Conservation (phyloP, 2,329 filamentous ascomycete species). For the Stachybotrys echinatus region DNA sequence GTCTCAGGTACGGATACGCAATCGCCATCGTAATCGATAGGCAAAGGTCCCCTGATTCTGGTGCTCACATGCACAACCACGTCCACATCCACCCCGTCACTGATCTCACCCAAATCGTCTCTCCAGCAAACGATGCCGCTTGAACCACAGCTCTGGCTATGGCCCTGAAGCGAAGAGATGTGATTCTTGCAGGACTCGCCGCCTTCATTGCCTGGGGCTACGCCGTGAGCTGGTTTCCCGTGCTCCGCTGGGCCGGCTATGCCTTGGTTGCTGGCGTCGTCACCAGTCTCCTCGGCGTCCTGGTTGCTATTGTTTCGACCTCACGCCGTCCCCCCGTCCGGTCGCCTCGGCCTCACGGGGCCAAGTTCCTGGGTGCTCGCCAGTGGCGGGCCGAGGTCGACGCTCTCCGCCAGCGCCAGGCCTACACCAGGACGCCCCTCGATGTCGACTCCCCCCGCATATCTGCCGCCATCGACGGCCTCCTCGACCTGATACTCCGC, state of each 20-base stretch:
- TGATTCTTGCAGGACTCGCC: slow-evolving; percentile 61
- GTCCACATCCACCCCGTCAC: not conserved
- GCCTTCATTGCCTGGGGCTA: slow-evolving; percentile 86
- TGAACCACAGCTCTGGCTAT: slow-evolving; percentile 36
- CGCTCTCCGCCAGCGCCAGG: slow-evolving; percentile 58
- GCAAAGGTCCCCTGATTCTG: not conserved
- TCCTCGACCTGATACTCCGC: slow-evolving; percentile 70
- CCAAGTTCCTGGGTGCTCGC: slow-evolving; percentile 55
- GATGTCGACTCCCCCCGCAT: slow-evolving; percentile 72
- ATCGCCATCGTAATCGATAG: not conserved
- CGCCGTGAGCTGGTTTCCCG: slow-evolving; percentile 74
- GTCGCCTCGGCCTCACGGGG: slow-evolving; percentile 35
- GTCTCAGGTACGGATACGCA: no score
- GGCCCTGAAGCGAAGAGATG: slow-evolving; percentile 71
- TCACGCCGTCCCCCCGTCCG: slow-evolving; percentile 44
- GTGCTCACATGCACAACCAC: not conserved
- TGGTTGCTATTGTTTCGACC: slow-evolving; percentile 49
- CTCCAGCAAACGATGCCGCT: slow-evolving; percentile 22
- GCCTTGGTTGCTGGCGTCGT: slow-evolving; percentile 70
- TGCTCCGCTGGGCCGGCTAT: slow-evolving; percentile 78
- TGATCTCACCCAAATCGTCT: not conserved
- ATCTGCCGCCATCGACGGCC: slow-evolving; percentile 71
- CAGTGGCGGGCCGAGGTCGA: slow-evolving; percentile 68
- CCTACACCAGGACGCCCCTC: slow-evolving; percentile 64
- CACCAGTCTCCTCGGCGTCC: slow-evolving; percentile 46